Evolutionary conservation across 192 early-diverging fungal genomes (phyloP), one percentile per base, ranked within the genome.

Genomic region (Backusella circina): DNA sequence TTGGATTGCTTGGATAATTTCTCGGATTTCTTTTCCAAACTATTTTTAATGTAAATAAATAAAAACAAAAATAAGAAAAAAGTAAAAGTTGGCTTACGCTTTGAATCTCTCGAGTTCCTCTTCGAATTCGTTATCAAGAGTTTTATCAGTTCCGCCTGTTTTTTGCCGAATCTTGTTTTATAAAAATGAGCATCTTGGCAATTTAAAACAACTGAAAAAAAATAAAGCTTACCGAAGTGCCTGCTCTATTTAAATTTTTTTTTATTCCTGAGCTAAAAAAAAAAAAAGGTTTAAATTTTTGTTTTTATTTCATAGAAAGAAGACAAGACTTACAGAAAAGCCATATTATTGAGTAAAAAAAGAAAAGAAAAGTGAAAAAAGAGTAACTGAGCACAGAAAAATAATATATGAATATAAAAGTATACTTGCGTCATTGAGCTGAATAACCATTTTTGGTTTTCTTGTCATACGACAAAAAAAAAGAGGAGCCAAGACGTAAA

Each of bases 1-100:
- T 96, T 97, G 15, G 97, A 91, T 78, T 98, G 94, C 69, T 91
- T 94, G 75, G 95, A 88, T 5, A 98, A 85, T 37, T 88, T 91
- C 78, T 96, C 92, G 0, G 90, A 86, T 57, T 95, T 95, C 36
- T 79, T 75, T 83, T 99, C 95, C 41, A 97, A 86, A 39, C 94
- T 96, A 72, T 28, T 30, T 41, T 61, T 16, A 50, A 21, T n/a
- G 12, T 7, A 65, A 41, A 41, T 31, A 70, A 39, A 37, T 26
- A 28, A 66, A 15, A 23, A n/a, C 0, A 51, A 16, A 39, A 8
- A n/a, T 5, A 12, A 61, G 6, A 57, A 39, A 7, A 3, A 32
- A 15, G n/a, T n/a, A n/a, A 5, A 35, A 3, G 38, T 5, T 28
- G 12, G 70, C 76, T 70, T 77, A 77, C 80, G 75, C 36, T 77